Conservation (phyloP, 2,329 filamentous ascomycete species). For the Xylaria sp. region DNA sequence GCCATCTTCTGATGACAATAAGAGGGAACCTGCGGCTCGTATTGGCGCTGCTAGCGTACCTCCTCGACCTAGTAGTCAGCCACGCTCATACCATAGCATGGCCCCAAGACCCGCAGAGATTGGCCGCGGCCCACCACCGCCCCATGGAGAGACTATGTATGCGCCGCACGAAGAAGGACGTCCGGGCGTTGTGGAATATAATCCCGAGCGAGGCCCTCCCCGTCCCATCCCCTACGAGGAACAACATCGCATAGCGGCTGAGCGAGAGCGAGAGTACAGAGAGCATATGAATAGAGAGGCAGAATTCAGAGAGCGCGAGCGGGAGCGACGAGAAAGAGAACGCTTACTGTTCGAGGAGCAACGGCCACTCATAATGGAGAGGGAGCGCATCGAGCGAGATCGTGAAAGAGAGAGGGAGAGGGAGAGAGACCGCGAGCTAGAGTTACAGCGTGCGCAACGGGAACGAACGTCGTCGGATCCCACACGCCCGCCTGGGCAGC, state of each 20-base stretch:
- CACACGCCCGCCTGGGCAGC: slow-evolving; percentile 56
- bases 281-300: slow-evolving; percentile 53
- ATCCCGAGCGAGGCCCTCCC: slow-evolving; percentile 59
- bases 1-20: slow-evolving; percentile 58
- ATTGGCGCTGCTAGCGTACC: slow-evolving; percentile 52
- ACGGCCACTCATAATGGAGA: slow-evolving; percentile 42
- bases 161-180: slow-evolving; percentile 60
- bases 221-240: slow-evolving; percentile 63
- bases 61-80: slow-evolving; percentile 62
- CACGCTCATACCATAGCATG: slow-evolving; percentile 59
- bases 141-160: slow-evolving; percentile 55
- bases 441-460: slow-evolving; percentile 49
- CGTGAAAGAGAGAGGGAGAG: slow-evolving; percentile 49
- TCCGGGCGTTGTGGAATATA: slow-evolving; percentile 59
- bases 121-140: slow-evolving; percentile 51
- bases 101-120: slow-evolving; percentile 60
- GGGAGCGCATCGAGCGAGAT: slow-evolving; percentile 59
- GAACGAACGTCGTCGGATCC: slow-evolving; percentile 63
- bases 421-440: slow-evolving; percentile 34
- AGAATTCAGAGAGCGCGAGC: slow-evolving; percentile 59
- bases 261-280: slow-evolving; percentile 52
- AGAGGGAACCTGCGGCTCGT: slow-evolving; percentile 52
- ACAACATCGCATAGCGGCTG: slow-evolving; percentile 60
- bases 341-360: slow-evolving; percentile 52
- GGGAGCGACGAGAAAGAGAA: slow-evolving; percentile 55